These are phyloP conservation scores for Kalanchoe fedtschenkoi DNA, from an alignment of 164 flowering plant genomes.

Conservation along the genomic window DNA sequence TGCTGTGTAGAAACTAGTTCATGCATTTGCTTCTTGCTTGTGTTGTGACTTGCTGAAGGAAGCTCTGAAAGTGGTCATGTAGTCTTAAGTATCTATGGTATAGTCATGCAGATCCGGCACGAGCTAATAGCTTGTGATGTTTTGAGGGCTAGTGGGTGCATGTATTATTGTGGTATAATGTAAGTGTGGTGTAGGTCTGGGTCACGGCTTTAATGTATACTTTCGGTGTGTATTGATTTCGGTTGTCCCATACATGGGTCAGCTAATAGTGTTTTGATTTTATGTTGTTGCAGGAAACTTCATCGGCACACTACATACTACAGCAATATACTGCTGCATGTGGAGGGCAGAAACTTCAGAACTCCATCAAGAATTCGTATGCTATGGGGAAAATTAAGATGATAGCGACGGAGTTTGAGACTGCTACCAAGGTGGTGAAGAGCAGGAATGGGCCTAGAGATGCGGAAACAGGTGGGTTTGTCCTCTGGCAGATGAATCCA, in stretches of 20 bases:
- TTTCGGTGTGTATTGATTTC: conserved; percentile 1
- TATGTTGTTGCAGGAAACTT: conserved; percentile 18
- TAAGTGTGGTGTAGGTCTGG: background rate
- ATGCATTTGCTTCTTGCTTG: too few relatives aligned
- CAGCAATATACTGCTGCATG: conserved; percentile 27
- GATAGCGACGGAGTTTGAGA: conserved; percentile 47
- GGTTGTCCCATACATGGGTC: background rate
- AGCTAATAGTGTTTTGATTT: background rate
- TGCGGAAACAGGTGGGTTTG: conserved; percentile 1
- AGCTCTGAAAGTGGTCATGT: background rate
- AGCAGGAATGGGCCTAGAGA: conserved; percentile 22
- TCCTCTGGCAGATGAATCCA: conserved; percentile 27
- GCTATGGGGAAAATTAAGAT: conserved; percentile 37
- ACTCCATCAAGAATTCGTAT: conserved; percentile 23
- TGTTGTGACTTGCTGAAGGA: too few relatives aligned
- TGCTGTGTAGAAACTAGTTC: too few relatives aligned
- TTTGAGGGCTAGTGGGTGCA: background rate
- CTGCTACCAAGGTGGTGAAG: conserved; percentile 27
- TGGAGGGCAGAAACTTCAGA: conserved; percentile 25
- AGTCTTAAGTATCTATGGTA: background rate
- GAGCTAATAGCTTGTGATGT: background rate
- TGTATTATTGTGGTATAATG: conserved; percentile 4
- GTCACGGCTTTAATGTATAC: background rate
- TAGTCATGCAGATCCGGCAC: background rate
- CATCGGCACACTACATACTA: conserved; percentile 7